phyloP scores from a whole-genome alignment of 768 basidiomycete genomes.

The Trametopsis cervina region DNA sequence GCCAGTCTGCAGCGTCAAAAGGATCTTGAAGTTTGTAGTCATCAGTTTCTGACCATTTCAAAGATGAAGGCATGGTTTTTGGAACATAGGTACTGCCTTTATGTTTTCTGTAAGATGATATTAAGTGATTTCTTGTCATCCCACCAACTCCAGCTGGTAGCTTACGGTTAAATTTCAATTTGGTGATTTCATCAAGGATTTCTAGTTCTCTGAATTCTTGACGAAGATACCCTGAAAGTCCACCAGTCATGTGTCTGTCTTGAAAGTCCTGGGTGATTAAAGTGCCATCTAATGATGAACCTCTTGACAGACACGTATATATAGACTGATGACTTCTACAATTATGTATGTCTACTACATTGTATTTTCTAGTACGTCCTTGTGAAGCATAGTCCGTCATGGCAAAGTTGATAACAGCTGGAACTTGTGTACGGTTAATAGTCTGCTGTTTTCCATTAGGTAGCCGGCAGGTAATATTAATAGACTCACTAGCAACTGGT shows the following conservation, averaged over 20 bases:
- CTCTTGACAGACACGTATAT: conserved; percentile 19
- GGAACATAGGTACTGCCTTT: conserved; percentile 6
- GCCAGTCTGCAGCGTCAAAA: not conserved
- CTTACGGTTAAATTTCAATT: conserved; percentile 15
- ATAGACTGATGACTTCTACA: conserved; percentile 15
- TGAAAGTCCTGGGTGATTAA: conserved; percentile 15
- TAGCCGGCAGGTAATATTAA: conserved; percentile 8
- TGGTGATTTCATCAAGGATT: conserved; percentile 29
- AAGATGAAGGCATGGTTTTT: not conserved
- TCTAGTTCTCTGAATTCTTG: conserved; percentile 26
- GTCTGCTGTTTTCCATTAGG: conserved; percentile 9
- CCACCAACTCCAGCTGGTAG: conserved; percentile 16
- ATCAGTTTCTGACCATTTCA: not conserved
- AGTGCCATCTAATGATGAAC: conserved; percentile 14
- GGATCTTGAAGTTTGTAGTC: not conserved
- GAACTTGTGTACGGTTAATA: conserved; percentile 13
- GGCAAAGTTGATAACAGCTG: conserved; percentile 18
- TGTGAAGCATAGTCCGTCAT: conserved; percentile 23
- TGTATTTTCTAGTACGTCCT: conserved; percentile 15
- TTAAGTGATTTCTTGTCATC: conserved; percentile 16
- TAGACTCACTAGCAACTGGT: conserved; percentile 9
- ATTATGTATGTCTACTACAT: conserved; percentile 15
- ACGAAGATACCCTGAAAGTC: conserved; percentile 10
- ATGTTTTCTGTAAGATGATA: conserved; percentile 8
- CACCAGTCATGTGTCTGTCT: conserved; percentile 5